A percentile compares a stretch with the other conserved stretches of the same genome.
Conservation (phyloP, 441 rosid genomes). For the Erysimum cheiri region DNA sequence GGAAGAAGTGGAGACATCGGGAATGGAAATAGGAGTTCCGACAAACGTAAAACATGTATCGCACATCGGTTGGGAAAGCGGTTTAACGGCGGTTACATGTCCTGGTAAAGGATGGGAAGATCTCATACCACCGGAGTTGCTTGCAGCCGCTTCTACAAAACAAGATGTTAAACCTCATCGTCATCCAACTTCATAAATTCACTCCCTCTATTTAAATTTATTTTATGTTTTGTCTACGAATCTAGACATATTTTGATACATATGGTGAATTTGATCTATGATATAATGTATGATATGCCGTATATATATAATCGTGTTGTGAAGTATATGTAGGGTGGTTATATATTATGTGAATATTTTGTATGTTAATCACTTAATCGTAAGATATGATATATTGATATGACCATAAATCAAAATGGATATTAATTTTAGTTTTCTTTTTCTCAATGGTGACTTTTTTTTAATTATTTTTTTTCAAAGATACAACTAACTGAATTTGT, state of each 20-base stretch:
- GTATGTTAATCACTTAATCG: background rate
- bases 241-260: slow-evolving; percentile 21
- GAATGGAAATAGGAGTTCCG: slow-evolving; percentile 86
- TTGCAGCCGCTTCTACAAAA: slow-evolving; percentile 27
- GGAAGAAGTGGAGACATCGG: slow-evolving; percentile 46
- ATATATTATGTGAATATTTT: background rate
- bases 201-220: slow-evolving; percentile 18
- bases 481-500: no score
- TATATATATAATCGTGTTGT: background rate
- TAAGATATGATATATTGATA: no score
- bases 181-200: slow-evolving; percentile 30
- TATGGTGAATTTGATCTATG: slow-evolving; percentile 1
- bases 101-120: slow-evolving; percentile 55
- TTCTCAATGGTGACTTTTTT: no score
- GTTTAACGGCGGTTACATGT: slow-evolving; percentile 35
- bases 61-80: slow-evolving; percentile 78
- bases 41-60: slow-evolving; percentile 96
- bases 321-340: background rate
- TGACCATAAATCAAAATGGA: no score
- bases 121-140: slow-evolving; percentile 50
- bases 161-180: slow-evolving; percentile 21
- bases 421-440: no score
- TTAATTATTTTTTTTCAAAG: no score
- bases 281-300: slow-evolving; percentile 8
- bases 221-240: slow-evolving; percentile 1